Evolutionary conservation across 1,284 basidiomycete species (phyloP).

Genomic region (Marasmius sp.): DNA sequence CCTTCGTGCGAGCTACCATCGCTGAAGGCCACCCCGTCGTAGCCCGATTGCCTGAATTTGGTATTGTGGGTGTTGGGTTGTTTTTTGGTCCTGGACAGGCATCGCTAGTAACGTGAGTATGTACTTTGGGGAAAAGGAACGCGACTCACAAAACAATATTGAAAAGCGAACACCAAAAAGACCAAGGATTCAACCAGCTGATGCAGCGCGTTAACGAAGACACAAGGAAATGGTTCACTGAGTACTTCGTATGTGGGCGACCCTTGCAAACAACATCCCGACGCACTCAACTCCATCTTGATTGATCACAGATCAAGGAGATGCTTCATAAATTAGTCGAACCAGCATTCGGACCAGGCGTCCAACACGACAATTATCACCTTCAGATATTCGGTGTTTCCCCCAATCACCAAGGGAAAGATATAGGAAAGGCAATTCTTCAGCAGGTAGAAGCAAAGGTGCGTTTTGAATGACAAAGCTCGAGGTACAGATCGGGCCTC

Average conservation of each 20-base stretch:
- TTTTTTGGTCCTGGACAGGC: constrained; percentile 6
- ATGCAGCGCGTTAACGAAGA: neutral
- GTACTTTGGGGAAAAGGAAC: neutral
- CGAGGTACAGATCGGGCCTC: neutral
- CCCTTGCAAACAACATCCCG: neutral
- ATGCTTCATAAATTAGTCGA: neutral
- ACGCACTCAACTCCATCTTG: neutral
- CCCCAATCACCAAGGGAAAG: neutral
- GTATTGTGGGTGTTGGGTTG: constrained; percentile 3
- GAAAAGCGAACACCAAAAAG: neutral
- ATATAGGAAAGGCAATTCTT: neutral
- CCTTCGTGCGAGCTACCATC: constrained; percentile 5
- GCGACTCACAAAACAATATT: neutral
- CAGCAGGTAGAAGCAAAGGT: neutral
- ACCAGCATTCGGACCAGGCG: neutral
- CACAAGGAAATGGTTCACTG: neutral
- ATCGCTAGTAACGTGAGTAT: constrained; percentile 1
- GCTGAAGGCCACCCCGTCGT: constrained; percentile 1
- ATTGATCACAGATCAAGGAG: neutral
- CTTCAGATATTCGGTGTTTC: neutral
- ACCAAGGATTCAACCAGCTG: neutral
- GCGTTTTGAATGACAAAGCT: neutral
- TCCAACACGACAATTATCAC: neutral
- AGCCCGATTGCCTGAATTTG: neutral
- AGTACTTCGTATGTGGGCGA: neutral